Base-by-base conservation (phyloP, 768 basidiomycete genomes). In the Lanmaoa rubissima region DNA sequence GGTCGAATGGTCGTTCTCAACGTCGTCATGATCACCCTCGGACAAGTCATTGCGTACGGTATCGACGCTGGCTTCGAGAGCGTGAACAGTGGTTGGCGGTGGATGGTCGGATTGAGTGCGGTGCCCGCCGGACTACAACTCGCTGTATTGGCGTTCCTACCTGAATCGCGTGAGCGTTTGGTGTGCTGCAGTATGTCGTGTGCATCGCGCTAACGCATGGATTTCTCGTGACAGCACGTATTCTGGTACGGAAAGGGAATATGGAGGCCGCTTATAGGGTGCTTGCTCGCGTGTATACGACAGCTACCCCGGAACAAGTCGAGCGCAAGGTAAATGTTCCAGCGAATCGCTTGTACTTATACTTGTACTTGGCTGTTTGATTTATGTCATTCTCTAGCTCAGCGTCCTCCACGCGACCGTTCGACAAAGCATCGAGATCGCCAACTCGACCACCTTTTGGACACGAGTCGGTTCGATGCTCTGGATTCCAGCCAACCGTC, bases 1-100 rank as follows among this genome's bases (percentile, higher is more conserved):
- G 91, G 90, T 5, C 77, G 87, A 35, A 84, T 92, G 82, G 90
- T 91, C 4, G 87, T 89, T 12, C 75, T 92, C 51, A 92, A 92
- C 67, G 88, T 91, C 19, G 87, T 91, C 1, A 83, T 85, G 75
- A 90, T 93, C 65, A 94, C 91, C 0, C 75, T 86, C 7, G 88
- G 88, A 3, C 91, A 92, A 60, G 88, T 92, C 32, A 79, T 91
- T 47, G 87, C 88, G 0, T 92, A 90, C 65, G 86, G 82, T 19
- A 84, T 86, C 53, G 87, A 82, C 26, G 86, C 86, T 24, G 86
- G 80, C 3, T 88, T 88, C 61, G 80, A 77, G 55, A 79, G 80
- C 54, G 71, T 81, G 51, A 70, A 71, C 34, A 73, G 78, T 4
- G 91, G 91, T 3, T 94, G 91, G 91, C 75, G 91, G 50, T 92